phyloP scores from a whole-genome alignment of 2,329 filamentous ascomycete species.

The Rutstroemia sydowiana region DNA sequence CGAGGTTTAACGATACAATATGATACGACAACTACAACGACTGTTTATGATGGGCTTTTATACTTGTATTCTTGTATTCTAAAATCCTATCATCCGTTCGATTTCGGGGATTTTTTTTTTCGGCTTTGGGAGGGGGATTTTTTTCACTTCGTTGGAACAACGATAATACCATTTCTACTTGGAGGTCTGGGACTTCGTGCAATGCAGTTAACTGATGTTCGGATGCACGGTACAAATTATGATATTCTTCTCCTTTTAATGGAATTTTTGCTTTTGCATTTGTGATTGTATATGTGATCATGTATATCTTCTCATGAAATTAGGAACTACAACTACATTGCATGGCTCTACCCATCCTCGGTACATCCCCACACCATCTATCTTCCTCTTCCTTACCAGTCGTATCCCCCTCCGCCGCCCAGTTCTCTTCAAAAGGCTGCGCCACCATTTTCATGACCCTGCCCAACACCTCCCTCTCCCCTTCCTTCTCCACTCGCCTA shows the following conservation, averaged over 20 bases:
- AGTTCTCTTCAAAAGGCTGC: conserved; percentile 75
- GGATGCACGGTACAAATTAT: too few species aligned
- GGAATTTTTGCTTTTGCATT: too few species aligned
- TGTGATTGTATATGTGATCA: too few species aligned
- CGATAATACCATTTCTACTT: too few species aligned
- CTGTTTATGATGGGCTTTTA: conserved; percentile 9
- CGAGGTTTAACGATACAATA: too few species aligned
- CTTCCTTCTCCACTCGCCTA: conserved; percentile 73
- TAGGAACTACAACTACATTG: conserved; percentile 95
- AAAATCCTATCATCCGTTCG: conserved; percentile 8
- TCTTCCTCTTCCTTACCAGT: conserved; percentile 71
- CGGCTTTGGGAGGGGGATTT: conserved; percentile 7
- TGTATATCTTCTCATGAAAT: background rate
- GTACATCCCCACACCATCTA: conserved; percentile 80
- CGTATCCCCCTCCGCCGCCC: conserved; percentile 63
- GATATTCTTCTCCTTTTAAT: too few species aligned
- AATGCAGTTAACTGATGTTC: too few species aligned
- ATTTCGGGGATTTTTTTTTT: too few species aligned
- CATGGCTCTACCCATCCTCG: conserved; percentile 67
- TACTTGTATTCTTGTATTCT: conserved; percentile 11
- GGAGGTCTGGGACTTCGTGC: conserved; percentile 11
- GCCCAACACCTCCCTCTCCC: conserved; percentile 70
- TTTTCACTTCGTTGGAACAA: conserved; percentile 16
- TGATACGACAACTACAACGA: too few species aligned
- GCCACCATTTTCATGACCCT: conserved; percentile 76